phyloP scores from a whole-genome alignment of 1,284 basidiomycete species.

The Tylopilus orsonianus region DNA sequence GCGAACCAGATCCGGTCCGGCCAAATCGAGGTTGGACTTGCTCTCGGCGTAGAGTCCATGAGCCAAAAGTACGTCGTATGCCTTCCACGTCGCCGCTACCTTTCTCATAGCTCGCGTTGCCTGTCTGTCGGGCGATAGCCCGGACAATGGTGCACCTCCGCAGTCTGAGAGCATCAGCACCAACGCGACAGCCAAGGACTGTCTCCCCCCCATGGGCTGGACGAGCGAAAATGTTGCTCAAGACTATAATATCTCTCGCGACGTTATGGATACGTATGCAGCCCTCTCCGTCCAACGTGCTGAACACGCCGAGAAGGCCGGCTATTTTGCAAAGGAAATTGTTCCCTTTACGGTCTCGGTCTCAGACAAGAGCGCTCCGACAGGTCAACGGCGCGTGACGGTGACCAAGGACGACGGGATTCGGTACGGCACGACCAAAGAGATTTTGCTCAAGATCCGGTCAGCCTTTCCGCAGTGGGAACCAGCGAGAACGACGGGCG shows the following conservation, averaged over 20 bases:
- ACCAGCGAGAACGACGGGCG: slow-evolving; percentile 77
- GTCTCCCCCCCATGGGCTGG: slow-evolving; percentile 81
- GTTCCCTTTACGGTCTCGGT: slow-evolving; percentile 72
- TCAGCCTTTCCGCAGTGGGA: slow-evolving; percentile 90
- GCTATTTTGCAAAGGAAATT: slow-evolving; percentile 77
- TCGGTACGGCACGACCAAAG: slow-evolving; percentile 73
- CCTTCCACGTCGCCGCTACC: no score
- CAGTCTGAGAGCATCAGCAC: slow-evolving; percentile 60
- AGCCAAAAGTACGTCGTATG: slow-evolving; percentile 56
- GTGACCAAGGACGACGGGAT: slow-evolving; percentile 83
- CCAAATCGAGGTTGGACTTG: slow-evolving; percentile 84
- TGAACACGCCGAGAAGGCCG: slow-evolving; percentile 62
- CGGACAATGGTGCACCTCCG: slow-evolving; percentile 60
- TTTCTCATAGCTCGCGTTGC: background rate
- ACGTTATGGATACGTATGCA: slow-evolving; percentile 84
- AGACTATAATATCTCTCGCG: slow-evolving; percentile 79
- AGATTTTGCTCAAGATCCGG: slow-evolving; percentile 65
- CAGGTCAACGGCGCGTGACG: slow-evolving; percentile 57
- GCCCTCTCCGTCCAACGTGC: slow-evolving; percentile 79
- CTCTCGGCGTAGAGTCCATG: slow-evolving; percentile 86
- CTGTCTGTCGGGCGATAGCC: slow-evolving; percentile 39
- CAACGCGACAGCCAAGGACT: slow-evolving; percentile 56
- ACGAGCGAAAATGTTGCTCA: slow-evolving; percentile 74
- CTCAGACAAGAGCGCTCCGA: slow-evolving; percentile 46
- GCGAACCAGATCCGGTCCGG: slow-evolving; percentile 80